These are phyloP conservation scores for Syncephalastrum contaminatum DNA, from an alignment of 371 early-diverging fungal genomes.

Conservation along the genomic window DNA sequence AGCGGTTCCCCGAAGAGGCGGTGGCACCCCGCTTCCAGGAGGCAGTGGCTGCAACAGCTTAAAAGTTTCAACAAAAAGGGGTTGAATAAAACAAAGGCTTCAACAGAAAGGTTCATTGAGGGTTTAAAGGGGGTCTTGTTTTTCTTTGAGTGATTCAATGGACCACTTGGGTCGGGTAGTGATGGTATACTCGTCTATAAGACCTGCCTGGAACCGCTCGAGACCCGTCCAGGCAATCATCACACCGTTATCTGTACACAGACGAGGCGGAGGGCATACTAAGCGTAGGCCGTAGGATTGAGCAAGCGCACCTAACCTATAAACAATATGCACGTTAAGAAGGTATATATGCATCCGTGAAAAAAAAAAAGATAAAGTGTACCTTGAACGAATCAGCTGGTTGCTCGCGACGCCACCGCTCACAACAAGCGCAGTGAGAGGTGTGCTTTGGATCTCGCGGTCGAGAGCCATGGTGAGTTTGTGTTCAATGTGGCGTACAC, in stretches of 20 bases:
- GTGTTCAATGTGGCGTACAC: conserved; percentile 65
- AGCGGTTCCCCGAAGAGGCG: conserved; percentile 18
- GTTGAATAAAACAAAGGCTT: no score
- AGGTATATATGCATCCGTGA: conserved; percentile 2
- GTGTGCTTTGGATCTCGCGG: conserved; percentile 40
- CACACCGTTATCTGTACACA: conserved; percentile 88
- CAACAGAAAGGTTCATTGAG: no score
- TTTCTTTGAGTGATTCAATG: conserved; percentile 42
- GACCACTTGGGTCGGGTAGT: conserved; percentile 71
- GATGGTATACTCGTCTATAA: conserved; percentile 61
- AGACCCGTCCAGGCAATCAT: conserved; percentile 91
- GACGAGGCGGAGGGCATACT: conserved; percentile 71
- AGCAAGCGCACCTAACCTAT: conserved; percentile 45
- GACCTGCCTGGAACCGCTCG: conserved; percentile 61
- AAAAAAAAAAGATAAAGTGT: conserved; percentile 4
- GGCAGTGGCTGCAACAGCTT: no score
- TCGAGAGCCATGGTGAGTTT: conserved; percentile 63
- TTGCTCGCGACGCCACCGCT: conserved; percentile 89
- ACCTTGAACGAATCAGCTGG: conserved; percentile 46
- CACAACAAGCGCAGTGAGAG: conserved; percentile 65
- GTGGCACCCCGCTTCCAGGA: neutral
- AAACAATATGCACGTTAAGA: neutral
- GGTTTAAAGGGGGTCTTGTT: conserved; percentile 1
- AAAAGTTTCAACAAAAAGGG: no score
- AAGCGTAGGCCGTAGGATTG: conserved; percentile 47